These are phyloP conservation scores for Pistacia integerrima DNA, from an alignment of 345 rosid species.

Conservation along the genomic window DNA sequence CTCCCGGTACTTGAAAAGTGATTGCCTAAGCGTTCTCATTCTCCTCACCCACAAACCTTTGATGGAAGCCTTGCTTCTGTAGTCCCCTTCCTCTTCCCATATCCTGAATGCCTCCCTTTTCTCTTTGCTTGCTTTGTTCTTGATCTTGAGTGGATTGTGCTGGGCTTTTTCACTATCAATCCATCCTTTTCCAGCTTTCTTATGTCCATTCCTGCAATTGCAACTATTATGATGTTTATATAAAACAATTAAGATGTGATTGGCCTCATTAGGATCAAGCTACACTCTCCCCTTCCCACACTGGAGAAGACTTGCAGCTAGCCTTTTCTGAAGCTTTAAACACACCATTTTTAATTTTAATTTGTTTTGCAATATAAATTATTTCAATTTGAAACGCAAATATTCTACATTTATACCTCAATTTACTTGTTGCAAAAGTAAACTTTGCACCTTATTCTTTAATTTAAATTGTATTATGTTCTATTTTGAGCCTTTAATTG, in stretches of 20 bases:
- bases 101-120: conserved; percentile 5
- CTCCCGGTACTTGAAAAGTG: conserved; percentile 18
- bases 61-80: conserved; percentile 24
- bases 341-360: conserved; percentile 19
- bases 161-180: conserved; percentile 12
- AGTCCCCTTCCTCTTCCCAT: conserved; percentile 24
- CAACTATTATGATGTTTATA: too few relatives aligned
- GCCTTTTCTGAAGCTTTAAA: conserved; percentile 21
- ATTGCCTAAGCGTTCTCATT: conserved; percentile 11
- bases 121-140: background rate
- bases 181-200: conserved; percentile 24
- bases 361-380: background rate
- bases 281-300: conserved; percentile 23
- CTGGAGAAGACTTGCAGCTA: conserved; percentile 16
- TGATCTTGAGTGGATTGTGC: conserved; percentile 3
- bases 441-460: too few relatives aligned
- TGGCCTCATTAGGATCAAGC: conserved; percentile 22
- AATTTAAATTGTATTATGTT: too few relatives aligned
- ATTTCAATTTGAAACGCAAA: too few relatives aligned
- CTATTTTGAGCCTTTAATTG: too few relatives aligned
- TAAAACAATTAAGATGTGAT: background rate
- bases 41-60: conserved; percentile 22
- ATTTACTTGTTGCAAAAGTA: too few relatives aligned
- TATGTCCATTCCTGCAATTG: conserved; percentile 18
- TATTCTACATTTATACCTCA: too few relatives aligned